A percentile compares a stretch with the other conserved stretches of the same genome.
These are phyloP conservation scores for Pseudonitzschia multistriata DNA, from an alignment of 108 stramenopile species.

Conservation along the genomic window DNA sequence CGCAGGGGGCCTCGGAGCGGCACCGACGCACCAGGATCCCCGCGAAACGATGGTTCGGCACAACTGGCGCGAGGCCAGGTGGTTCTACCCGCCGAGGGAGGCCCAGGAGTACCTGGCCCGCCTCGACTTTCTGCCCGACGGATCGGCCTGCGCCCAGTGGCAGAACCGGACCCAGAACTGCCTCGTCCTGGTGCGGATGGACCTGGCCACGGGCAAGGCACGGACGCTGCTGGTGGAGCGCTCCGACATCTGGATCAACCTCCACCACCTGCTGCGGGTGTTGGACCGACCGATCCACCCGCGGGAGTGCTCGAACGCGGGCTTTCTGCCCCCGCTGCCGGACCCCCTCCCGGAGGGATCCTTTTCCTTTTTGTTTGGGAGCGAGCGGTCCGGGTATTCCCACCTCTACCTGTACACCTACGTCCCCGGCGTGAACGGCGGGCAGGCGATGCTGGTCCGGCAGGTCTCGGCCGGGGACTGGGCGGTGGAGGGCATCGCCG, in stretches of 20 bases:
- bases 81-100: constrained; percentile 57
- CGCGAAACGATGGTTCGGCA: constrained; percentile 29
- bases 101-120: constrained; percentile 81
- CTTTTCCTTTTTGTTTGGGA: constrained; percentile 83
- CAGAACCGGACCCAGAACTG: constrained; percentile 80
- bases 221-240: constrained; percentile 67
- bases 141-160: constrained; percentile 80
- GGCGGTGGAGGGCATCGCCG: constrained; percentile 78
- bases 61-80: constrained; percentile 41
- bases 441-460: constrained; percentile 51
- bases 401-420: constrained; percentile 89
- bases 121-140: constrained; percentile 83
- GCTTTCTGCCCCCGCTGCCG: constrained; percentile 28
- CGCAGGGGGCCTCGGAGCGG: too few relatives aligned
- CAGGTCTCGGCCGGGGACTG: constrained; percentile 66
- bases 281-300: constrained; percentile 58
- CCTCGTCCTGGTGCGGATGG: constrained; percentile 58
- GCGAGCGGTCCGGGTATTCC: constrained; percentile 78
- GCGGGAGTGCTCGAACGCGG: constrained; percentile 36
- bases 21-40: neutral
- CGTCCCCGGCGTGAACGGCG: constrained; percentile 50
- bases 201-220: constrained; percentile 42
- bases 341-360: constrained; percentile 55
- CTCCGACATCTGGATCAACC: constrained; percentile 87
- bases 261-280: constrained; percentile 75